Evolutionary conservation across 2,329 filamentous ascomycete genomes (phyloP), one percentile per base, ranked within the genome.

Genomic region (Ascomycota sp.): DNA sequence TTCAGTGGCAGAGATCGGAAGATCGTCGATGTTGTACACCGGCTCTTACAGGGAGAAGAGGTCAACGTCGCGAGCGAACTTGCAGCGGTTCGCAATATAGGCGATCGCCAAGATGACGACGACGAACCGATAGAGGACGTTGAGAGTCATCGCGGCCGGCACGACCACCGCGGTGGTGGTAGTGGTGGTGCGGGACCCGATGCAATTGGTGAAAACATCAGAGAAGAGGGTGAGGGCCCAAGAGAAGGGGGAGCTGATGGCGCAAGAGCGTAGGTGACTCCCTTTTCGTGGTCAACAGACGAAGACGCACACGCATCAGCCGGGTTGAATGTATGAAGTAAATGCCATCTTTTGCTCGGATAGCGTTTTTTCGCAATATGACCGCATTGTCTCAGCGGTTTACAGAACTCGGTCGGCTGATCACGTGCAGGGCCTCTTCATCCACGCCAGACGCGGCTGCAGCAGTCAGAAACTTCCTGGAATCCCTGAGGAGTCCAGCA

Each of bases 211-310:
- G 86, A 85, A 38, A 86, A 98, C 50, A 60, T 93, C 42, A 71
- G 85, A 53, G 75, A 91, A 52, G 89, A 95, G 53, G 89, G 89
- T 34, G 73, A 82, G 52, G 74, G 71, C 41, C 72, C 86, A 39
- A 69, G 91, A 58, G 83, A 93, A 55, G 89, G 86, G 35, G 89
- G 91, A 50, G 82, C 82, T 43, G 89, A 95, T 57, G 89, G 91
- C 47, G 91, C 81, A 59, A 74, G 89, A 94, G 89, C 86, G 89
- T 98, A 95, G 86, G 91, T 98, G 35, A 47, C 40, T 41, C 43
- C 46, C 42, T 40, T 46, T 45, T 39, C 43, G 35, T 43, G 40
- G 43, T 37, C 40, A 27, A 40, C 40, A 29, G 33, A 25, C 35
- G 38, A 39, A 33, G 39, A 39, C 37, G 34, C 36, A 39, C 31